Base-by-base conservation (phyloP, 768 basidiomycete genomes). In the Tricholomella constricta region DNA sequence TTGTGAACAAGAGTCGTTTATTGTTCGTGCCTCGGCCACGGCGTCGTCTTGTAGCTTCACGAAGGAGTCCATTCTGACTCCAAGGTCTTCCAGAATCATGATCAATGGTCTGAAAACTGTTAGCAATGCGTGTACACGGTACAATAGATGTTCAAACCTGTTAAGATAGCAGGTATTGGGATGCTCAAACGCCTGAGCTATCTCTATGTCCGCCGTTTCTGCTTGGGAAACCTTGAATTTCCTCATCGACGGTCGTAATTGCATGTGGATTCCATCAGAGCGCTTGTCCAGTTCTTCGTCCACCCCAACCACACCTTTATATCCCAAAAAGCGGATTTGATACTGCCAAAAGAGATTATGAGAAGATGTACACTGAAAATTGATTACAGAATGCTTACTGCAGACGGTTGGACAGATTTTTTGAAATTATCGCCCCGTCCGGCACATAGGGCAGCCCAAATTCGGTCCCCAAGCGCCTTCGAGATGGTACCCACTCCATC, bases 401-500 rank as follows among this genome's bases (percentile, higher is more conserved):
- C 88, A 41, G 80, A 82, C 14, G 88, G 88, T 54, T 77, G 64
- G 10, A 82, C 55, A 0, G 72, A 62, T 45, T 72, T 59, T 15
- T 61, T 48, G 9, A 68, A 62, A 40, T 66, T 68, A 26, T 70
- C 58, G 22, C 67, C 69, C 38, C 77, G 75, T n/a, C 65, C 74
- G 12, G 67, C 64, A 48, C 84, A 83, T 14, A 85, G 65, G 3
- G 71, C 73, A 11, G 62, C 55, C 84, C 86, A 91, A 27, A 94
- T 87, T 59, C 63, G 69, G 35, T 83, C 65, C 0, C 75, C 81
- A 4, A 93, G 72, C 20, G 72, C 70, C 17, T 70, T 68, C 1
- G 89, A 88, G 44, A 93, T 89, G 0, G 89, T 90, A 1, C 91
- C 91, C 10, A 88, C 82, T 25, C 91, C 91, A 51, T 94, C 91